Percentiles rank a stretch among this genome's conserved stretches.
phyloP scores from a whole-genome alignment of 352 stramenopile species.

The Bremia lactucae region DNA sequence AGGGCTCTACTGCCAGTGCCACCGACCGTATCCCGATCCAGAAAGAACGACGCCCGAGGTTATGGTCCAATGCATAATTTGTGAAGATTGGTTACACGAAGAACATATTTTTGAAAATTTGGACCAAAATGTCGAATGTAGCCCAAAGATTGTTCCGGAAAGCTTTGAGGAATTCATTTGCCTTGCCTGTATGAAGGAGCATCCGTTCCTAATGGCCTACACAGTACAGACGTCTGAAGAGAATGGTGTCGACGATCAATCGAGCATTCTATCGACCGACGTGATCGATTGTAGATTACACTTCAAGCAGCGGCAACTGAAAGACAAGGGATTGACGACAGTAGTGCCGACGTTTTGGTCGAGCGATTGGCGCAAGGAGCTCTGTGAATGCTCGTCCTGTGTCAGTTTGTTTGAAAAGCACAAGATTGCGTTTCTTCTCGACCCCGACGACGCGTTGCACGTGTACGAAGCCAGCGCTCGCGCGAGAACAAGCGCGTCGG shows the following conservation, averaged over 20 bases:
- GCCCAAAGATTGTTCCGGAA: slow-evolving; percentile 13
- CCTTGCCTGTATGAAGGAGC: slow-evolving; percentile 47
- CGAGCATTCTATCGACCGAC: slow-evolving; percentile 2
- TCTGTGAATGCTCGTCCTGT: slow-evolving; percentile 51
- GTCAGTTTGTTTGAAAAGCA: slow-evolving; percentile 33
- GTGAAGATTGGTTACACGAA: slow-evolving; percentile 72
- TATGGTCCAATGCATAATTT: slow-evolving; percentile 72
- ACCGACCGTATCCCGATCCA: slow-evolving; percentile 64
- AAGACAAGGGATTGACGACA: slow-evolving; percentile 7
- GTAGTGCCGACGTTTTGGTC: slow-evolving; percentile 54
- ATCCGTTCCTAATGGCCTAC: slow-evolving; percentile 55
- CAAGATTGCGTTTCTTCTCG: slow-evolving; percentile 49
- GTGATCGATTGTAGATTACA: slow-evolving; percentile 22
- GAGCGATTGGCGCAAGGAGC: slow-evolving; percentile 40
- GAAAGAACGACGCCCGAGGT: slow-evolving; percentile 51
- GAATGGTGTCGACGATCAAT: not conserved
- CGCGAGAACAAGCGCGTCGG: slow-evolving; percentile 25
- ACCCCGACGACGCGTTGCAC: slow-evolving; percentile 49
- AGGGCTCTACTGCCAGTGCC: slow-evolving; percentile 56
- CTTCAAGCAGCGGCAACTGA: slow-evolving; percentile 21
- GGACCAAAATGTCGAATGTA: slow-evolving; percentile 2
- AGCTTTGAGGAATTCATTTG: slow-evolving; percentile 66
- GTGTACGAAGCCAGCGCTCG: slow-evolving; percentile 45
- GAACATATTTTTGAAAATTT: slow-evolving; percentile 39
- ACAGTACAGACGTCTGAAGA: slow-evolving; percentile 22